Evolutionary conservation across 306 rosid genomes (phyloP).

Genomic region (Gleditsia sinensis): DNA sequence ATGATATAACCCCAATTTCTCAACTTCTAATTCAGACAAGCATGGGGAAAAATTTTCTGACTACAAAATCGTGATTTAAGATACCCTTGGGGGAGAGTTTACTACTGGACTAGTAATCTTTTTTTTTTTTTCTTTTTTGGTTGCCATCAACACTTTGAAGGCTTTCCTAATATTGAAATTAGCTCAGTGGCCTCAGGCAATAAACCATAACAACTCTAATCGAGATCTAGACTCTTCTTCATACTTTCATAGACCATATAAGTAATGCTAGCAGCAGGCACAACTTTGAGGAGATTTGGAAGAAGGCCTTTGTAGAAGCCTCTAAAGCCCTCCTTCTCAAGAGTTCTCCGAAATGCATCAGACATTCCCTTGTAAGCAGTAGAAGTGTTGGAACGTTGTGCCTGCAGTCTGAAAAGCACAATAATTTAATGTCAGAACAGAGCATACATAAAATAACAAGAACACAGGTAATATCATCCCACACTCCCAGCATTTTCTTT

Average conservation of each 20-base stretch:
- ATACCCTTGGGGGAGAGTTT: slow-evolving; percentile 42
- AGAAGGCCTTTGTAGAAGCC: slow-evolving; percentile 62
- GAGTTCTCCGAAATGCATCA: slow-evolving; percentile 56
- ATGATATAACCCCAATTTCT: slow-evolving; percentile 44
- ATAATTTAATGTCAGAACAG: slow-evolving; percentile 26
- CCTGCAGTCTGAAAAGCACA: slow-evolving; percentile 50
- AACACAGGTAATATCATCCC: background rate
- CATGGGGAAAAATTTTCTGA: slow-evolving; percentile 56
- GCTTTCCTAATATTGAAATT: slow-evolving; percentile 40
- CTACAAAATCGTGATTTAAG: slow-evolving; percentile 63
- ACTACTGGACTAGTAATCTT: slow-evolving; percentile 44
- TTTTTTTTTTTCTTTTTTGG: slow-evolving; percentile 33
- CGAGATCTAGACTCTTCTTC: slow-evolving; percentile 55
- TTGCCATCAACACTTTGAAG: slow-evolving; percentile 36
- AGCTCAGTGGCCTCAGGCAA: slow-evolving; percentile 33
- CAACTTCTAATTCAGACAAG: slow-evolving; percentile 51
- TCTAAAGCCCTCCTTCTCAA: slow-evolving; percentile 44
- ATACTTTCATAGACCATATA: slow-evolving; percentile 55
- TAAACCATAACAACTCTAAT: slow-evolving; percentile 34
- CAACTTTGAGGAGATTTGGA: slow-evolving; percentile 66
- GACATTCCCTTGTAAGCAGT: slow-evolving; percentile 55
- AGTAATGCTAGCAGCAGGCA: slow-evolving; percentile 64
- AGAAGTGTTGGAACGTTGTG: slow-evolving; percentile 43
- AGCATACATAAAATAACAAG: background rate
- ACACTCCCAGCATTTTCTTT: background rate